Evolutionary conservation across 1,284 basidiomycete genomes (phyloP).

Genomic region (Meira nashicola): DNA sequence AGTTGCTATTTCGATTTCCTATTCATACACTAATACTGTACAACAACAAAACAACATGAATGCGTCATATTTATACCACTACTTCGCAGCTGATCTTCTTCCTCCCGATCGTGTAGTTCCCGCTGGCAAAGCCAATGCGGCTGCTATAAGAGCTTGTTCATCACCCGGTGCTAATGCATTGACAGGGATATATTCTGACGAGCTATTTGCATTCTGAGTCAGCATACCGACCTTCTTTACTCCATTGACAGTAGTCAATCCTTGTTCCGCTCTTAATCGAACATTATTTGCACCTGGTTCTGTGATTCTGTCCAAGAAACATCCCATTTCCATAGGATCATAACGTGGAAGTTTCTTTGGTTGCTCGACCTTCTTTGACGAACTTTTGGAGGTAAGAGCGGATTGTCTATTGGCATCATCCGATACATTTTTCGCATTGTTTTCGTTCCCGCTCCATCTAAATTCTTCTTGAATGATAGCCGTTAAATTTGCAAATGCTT

Average conservation of each 20-base stretch:
- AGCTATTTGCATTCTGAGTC: too few relatives aligned
- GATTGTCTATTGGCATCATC: background rate
- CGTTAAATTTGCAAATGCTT: conserved; percentile 65
- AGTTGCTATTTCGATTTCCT: background rate
- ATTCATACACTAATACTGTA: background rate
- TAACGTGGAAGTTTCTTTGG: conserved; percentile 12
- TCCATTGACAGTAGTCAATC: background rate
- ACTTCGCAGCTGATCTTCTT: conserved; percentile 11
- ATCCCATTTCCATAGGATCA: conserved; percentile 23
- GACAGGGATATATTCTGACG: background rate
- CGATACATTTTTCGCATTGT: background rate
- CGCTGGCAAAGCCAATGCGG: conserved; percentile 23
- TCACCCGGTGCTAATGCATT: conserved; percentile 31
- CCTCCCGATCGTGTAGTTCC: conserved; percentile 23
- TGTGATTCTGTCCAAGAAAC: conserved; percentile 20
- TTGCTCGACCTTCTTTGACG: background rate
- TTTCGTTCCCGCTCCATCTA: conserved; percentile 28
- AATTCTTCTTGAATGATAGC: conserved; percentile 59
- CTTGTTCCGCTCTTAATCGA: conserved; percentile 12
- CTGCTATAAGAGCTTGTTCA: conserved; percentile 26
- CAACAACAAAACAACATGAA: background rate
- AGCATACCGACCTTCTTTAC: background rate
- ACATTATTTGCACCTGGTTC: conserved; percentile 22
- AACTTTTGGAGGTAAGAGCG: background rate
- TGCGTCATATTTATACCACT: background rate